Conservation (phyloP, 371 early-diverging fungal species). For the Fennellomyces sp. region DNA sequence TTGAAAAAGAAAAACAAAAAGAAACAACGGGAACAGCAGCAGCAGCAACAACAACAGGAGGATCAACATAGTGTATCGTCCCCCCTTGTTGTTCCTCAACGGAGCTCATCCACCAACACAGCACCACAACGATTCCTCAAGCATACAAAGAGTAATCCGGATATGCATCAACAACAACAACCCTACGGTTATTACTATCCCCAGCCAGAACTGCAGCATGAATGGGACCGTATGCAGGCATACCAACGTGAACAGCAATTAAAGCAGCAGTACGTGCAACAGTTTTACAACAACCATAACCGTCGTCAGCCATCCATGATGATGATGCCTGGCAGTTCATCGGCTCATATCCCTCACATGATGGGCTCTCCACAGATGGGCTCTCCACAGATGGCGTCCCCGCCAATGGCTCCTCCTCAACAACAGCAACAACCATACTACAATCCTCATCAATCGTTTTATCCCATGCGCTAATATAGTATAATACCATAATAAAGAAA, state of each 20-base stretch:
- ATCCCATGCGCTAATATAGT: constrained; percentile 13
- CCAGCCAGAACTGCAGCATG: constrained; percentile 34
- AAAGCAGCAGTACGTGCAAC: constrained; percentile 26
- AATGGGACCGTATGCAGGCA: constrained; percentile 46
- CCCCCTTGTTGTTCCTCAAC: background rate
- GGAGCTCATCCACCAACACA: constrained; percentile 3
- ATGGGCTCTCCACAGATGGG: background rate
- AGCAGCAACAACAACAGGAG: constrained; percentile 3
- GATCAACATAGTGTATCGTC: background rate
- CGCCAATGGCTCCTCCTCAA: background rate
- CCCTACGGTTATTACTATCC: constrained; percentile 13
- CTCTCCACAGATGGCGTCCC: too few species aligned
- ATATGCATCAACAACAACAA: constrained; percentile 23
- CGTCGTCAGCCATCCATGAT: background rate
- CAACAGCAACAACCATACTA: background rate
- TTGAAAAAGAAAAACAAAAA: constrained; percentile 41
- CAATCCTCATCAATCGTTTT: constrained; percentile 6
- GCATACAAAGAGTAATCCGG: constrained; percentile 41
- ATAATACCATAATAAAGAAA: background rate
- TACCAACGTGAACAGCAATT: constrained; percentile 41
- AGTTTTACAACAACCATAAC: constrained; percentile 7
- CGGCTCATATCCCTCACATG: constrained; percentile 4
- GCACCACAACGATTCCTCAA: constrained; percentile 19
- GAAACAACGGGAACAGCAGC: background rate
- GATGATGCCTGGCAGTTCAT: constrained; percentile 5